These are phyloP conservation scores for Trichoderma atrobrunneum DNA, from an alignment of 2,329 filamentous ascomycete species.

Conservation along the genomic window DNA sequence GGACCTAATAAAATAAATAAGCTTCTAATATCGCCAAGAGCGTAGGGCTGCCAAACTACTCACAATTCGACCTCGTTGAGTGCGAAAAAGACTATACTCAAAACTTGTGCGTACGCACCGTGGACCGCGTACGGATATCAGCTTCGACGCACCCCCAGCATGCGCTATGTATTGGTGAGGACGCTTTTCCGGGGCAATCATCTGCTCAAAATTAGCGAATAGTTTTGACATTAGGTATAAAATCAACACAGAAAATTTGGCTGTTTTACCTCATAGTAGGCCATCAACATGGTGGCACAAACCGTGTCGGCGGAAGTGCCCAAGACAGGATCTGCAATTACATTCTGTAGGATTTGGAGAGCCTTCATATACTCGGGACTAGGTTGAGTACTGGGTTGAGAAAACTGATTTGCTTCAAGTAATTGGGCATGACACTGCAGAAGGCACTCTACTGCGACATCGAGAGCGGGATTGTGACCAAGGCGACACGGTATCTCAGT, in stretches of 20 bases:
- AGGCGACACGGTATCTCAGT: not conserved
- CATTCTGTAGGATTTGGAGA: not conserved
- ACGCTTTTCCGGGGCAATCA: not conserved
- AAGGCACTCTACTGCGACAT: not conserved
- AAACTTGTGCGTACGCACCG: not conserved
- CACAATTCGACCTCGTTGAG: not conserved
- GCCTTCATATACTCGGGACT: not conserved
- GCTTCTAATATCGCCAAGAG: not conserved
- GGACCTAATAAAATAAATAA: not conserved
- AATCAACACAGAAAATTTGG: not conserved
- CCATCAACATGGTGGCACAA: conserved; percentile 1
- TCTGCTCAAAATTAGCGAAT: not conserved
- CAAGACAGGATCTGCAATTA: not conserved
- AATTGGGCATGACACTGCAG: not conserved
- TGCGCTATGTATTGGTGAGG: not conserved
- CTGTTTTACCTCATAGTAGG: not conserved
- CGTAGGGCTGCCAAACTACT: not conserved
- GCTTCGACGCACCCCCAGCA: not conserved
- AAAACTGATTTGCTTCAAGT: not conserved
- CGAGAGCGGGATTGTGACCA: not conserved
- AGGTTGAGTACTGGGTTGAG: not conserved
- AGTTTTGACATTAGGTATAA: not conserved
- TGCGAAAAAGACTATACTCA: not conserved
- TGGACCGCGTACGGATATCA: not conserved
- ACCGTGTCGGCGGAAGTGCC: not conserved